Base-by-base conservation (phyloP, 2,329 filamentous ascomycete species). In the Fusarium sp. region DNA sequence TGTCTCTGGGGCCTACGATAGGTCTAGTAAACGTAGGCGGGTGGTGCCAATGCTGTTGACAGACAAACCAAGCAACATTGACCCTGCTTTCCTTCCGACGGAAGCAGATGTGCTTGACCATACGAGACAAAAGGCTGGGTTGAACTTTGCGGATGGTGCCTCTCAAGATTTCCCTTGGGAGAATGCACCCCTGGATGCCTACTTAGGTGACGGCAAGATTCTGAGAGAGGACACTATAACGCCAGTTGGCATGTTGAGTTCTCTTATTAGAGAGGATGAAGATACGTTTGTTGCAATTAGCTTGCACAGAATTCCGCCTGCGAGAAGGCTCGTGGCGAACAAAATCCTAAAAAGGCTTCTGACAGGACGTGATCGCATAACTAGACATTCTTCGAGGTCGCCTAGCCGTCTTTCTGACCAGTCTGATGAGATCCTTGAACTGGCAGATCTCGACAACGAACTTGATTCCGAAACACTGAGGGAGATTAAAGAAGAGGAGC, bases 391-490 rank as follows among this genome's bases (percentile, higher is more conserved):
- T 41, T 64, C 54, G 50, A 60, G 55, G 21, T 68, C 71, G 5
- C 45, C 40, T 7, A 64, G 58, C 18, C 52, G 29, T 20, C 43
- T 54, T 27, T 64, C 50, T 11, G 40, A 58, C n/a, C 21, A 53
- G 14, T 49, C 58, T 23, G 62, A 66, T 20, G 18, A 37, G 14
- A 39, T 57, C 27, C 31, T 70, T 33, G 59, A 61, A 10, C 49
- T 69, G 11, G 63, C 64, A 4, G 63, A 76, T 15, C 63, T 71
- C 33, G 73, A 68, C 9, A 74, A 76, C 6, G 71, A 72, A 4
- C 55, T 72, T 5, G 89, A 91, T 69, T 80, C 84, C 13, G 83
- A 86, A 35, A 90, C 87, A 1, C 85, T 83, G 80, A 78, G 78
- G 41, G 90, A 92, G 71, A 90, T 91, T 11, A 83, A 89, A 43